Evolutionary conservation across 805 yeast species (phyloP).

Genomic region (Starmera pachycereana): DNA sequence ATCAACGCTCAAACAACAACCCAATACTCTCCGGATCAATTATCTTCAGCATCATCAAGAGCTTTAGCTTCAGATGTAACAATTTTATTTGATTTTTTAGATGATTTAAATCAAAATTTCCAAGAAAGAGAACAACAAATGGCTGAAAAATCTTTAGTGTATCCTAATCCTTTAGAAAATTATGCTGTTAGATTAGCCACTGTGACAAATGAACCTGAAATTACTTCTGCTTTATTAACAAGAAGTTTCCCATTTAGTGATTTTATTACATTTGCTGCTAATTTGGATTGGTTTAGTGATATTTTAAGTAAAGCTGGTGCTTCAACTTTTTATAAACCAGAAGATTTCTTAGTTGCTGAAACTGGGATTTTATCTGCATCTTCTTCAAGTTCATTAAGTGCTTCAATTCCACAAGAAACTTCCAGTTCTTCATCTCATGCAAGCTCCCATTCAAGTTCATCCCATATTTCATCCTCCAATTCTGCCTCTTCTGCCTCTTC

Average conservation of each 20-base stretch:
- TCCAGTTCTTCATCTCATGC: neutral
- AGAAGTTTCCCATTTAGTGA: slow-evolving; percentile 25
- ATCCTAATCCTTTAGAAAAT: slow-evolving; percentile 25
- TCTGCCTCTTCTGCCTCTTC: slow-evolving; percentile 2
- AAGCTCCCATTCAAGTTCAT: neutral
- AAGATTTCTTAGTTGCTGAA: slow-evolving; percentile 10
- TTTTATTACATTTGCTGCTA: slow-evolving; percentile 24
- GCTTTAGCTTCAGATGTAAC: slow-evolving; percentile 13
- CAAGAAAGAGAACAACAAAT: slow-evolving; percentile 11
- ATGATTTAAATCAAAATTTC: slow-evolving; percentile 11
- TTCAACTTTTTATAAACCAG: slow-evolving; percentile 13
- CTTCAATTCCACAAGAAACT: neutral
- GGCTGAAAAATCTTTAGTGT: slow-evolving; percentile 15
- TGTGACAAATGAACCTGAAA: slow-evolving; percentile 15
- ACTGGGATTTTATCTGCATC: slow-evolving; percentile 1
- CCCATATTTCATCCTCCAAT: slow-evolving; percentile 2
- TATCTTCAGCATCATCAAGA: slow-evolving; percentile 12
- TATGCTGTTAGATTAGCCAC: slow-evolving; percentile 22
- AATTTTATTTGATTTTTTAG: slow-evolving; percentile 11
- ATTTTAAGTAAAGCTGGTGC: slow-evolving; percentile 8
- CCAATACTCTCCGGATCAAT: neutral
- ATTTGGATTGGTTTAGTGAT: slow-evolving; percentile 13
- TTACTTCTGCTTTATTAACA: slow-evolving; percentile 18
- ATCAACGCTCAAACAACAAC: neutral
- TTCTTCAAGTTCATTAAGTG: neutral